These are phyloP conservation scores for Friedmanniomyces endolithicus DNA, from an alignment of 495 filamentous ascomycete species.

Conservation along the genomic window DNA sequence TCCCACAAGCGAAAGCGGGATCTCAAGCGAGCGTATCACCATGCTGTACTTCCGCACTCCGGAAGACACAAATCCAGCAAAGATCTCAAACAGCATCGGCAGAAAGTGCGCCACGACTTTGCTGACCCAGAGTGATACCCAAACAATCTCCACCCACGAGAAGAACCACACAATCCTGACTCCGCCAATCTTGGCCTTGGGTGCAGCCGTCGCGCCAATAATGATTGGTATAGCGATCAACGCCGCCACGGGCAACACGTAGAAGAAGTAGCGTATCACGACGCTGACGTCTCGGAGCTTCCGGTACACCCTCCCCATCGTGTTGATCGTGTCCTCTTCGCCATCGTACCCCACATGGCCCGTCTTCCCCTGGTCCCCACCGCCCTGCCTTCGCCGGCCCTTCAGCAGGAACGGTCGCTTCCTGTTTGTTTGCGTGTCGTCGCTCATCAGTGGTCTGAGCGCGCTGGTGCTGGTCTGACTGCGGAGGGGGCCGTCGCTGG, in stretches of 20 bases:
- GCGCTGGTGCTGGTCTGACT: constrained; percentile 25
- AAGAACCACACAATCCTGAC: constrained; percentile 70
- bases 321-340: constrained; percentile 53
- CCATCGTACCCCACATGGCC: constrained; percentile 38
- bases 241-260: constrained; percentile 65
- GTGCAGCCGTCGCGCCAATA: constrained; percentile 46
- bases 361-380: constrained; percentile 37
- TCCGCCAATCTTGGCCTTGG: constrained; percentile 44
- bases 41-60: constrained; percentile 87
- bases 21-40: constrained; percentile 65
- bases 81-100: constrained; percentile 73
- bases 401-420: constrained; percentile 42
- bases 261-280: constrained; percentile 78
- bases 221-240: constrained; percentile 73
- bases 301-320: constrained; percentile 78
- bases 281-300: constrained; percentile 75
- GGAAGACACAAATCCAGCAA: constrained; percentile 79
- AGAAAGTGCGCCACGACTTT: constrained; percentile 70
- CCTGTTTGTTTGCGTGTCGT: constrained; percentile 27
- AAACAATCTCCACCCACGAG: constrained; percentile 69
- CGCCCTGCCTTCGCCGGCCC: constrained; percentile 42
- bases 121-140: constrained; percentile 65
- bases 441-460: constrained; percentile 1
- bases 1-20: constrained; percentile 74
- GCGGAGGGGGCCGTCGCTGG: constrained; percentile 33